Percentiles rank a stretch among this genome's conserved stretches.
phyloP scores from a whole-genome alignment of 495 filamentous ascomycete genomes.

The Penicillium angulare region DNA sequence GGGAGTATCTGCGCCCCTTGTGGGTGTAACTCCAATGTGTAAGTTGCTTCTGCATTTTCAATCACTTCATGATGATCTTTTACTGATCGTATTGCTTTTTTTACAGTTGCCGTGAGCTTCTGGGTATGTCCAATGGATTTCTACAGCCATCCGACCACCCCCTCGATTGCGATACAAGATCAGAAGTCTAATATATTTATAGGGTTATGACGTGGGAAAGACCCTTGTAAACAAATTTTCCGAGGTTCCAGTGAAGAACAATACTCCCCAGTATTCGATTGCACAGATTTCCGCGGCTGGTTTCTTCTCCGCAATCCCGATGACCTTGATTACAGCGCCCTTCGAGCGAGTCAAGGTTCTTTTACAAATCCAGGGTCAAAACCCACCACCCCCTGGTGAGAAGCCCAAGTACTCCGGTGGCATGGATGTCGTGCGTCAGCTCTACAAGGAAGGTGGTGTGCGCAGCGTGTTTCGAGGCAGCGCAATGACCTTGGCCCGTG shows the following conservation, averaged over 20 bases:
- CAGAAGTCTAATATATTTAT: conserved; percentile 22
- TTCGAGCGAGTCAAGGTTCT: conserved; percentile 99
- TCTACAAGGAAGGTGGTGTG: conserved; percentile 88
- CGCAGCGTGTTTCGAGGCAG: conserved; percentile 89
- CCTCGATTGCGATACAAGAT: too few relatives aligned
- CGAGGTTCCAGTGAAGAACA: conserved; percentile 59
- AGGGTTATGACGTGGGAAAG: conserved; percentile 96
- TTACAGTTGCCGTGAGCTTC: conserved; percentile 91
- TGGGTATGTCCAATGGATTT: conserved; percentile 52
- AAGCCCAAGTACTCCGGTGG: conserved; percentile 92
- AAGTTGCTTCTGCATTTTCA: conserved; percentile 38
- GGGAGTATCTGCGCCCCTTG: conserved; percentile 91
- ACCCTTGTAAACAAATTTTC: conserved; percentile 70
- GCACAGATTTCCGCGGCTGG: conserved; percentile 88
- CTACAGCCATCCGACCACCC: too few relatives aligned
- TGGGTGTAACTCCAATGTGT: conserved; percentile 99
- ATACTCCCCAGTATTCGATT: conserved; percentile 66
- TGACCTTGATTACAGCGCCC: conserved; percentile 95
- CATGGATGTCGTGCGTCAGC: conserved; percentile 88
- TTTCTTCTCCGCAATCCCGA: conserved; percentile 97
- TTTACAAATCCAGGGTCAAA: conserved; percentile 95
- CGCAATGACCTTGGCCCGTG: conserved; percentile 86
- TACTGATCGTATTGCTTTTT: conserved; percentile 5
- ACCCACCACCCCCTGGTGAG: conserved; percentile 76
- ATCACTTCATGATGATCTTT: not conserved